Evolutionary conservation across 495 filamentous ascomycete genomes (phyloP), one percentile per base, ranked within the genome.

Genomic region (Halenospora varia): DNA sequence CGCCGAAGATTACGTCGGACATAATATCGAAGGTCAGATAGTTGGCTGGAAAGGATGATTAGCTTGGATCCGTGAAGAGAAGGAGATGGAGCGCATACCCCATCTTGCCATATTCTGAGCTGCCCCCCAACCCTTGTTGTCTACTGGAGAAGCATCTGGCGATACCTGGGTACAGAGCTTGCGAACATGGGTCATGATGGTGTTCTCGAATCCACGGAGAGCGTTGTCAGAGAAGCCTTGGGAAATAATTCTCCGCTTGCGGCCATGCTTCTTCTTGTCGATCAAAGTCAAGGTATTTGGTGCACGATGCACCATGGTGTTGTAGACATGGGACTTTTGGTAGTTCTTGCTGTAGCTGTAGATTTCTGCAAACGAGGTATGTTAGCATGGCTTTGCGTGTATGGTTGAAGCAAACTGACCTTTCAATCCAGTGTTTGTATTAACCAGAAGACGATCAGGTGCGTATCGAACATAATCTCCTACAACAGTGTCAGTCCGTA

Each of bases 21-120:
- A 89, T 81, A 29, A 87, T 81, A 55, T 90, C 86, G 73, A 87
- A 88, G 53, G 80, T 76, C 4, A 84, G 75, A 70, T 79, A 87
- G 63, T 81, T 84, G 54, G 75, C 47, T 49, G 4, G 29, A 35
- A 6, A n/a, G n/a, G 10, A 6, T 11, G 44, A 47, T 8, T 10
- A 19, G 10, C 44, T 18, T 8, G 10, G 8, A 47, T 13, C 18
- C 9, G 10, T 18, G 10, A 11, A 47, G 10, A n/a, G n/a, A n/a
- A n/a, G n/a, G n/a, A n/a, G n/a, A n/a, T n/a, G n/a, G n/a, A n/a
- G n/a, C n/a, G n/a, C n/a, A n/a, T n/a, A n/a, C n/a, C 44, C 8
- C 18, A 11, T 8, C 44, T 47, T 18, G 8, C 44, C 44, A 40
- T n/a, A 40, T 9, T n/a, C 44, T 6, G 6, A 47, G 10, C 18